Conservation (phyloP, 768 basidiomycete genomes). For the Mycena galericulata region DNA sequence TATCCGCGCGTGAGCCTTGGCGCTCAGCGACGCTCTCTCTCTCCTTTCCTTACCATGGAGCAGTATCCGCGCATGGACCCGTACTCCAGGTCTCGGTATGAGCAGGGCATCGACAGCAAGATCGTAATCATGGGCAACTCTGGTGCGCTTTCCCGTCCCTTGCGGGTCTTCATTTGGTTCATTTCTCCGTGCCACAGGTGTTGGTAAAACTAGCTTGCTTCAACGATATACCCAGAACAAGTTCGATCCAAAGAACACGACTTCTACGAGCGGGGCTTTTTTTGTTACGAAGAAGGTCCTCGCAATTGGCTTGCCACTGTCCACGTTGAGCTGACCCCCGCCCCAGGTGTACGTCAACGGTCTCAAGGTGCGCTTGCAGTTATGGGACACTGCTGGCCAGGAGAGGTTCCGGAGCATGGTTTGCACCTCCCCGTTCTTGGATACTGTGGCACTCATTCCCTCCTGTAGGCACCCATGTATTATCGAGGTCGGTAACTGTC, state of each 20-base stretch:
- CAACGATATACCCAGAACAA: slow-evolving; percentile 92
- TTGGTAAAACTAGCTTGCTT: slow-evolving; percentile 93
- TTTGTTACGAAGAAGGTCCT: slow-evolving; percentile 92
- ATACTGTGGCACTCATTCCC: slow-evolving; percentile 29
- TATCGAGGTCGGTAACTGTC: slow-evolving; percentile 69
- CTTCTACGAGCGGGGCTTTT: slow-evolving; percentile 92
- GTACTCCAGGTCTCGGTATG: slow-evolving; percentile 76
- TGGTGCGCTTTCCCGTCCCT: slow-evolving; percentile 43
- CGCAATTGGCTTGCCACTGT: not conserved
- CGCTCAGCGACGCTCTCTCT: slow-evolving; percentile 27
- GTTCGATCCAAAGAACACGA: slow-evolving; percentile 89
- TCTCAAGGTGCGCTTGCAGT: slow-evolving; percentile 85
- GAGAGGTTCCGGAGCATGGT: slow-evolving; percentile 94
- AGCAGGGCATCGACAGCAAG: slow-evolving; percentile 92
- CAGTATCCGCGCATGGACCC: slow-evolving; percentile 73
- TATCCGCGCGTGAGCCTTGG: slow-evolving; percentile 21
- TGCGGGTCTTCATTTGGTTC: not conserved
- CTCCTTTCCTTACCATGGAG: slow-evolving; percentile 59
- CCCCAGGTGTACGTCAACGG: slow-evolving; percentile 70
- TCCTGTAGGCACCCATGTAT: slow-evolving; percentile 89
- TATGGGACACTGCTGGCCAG: slow-evolving; percentile 96
- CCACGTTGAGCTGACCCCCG: not conserved
- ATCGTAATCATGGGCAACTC: slow-evolving; percentile 94
- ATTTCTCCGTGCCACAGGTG: slow-evolving; percentile 61
- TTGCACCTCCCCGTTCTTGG: slow-evolving; percentile 37